Evolutionary conservation across 768 basidiomycete species (phyloP).

Genomic region (Boletus insuetus): DNA sequence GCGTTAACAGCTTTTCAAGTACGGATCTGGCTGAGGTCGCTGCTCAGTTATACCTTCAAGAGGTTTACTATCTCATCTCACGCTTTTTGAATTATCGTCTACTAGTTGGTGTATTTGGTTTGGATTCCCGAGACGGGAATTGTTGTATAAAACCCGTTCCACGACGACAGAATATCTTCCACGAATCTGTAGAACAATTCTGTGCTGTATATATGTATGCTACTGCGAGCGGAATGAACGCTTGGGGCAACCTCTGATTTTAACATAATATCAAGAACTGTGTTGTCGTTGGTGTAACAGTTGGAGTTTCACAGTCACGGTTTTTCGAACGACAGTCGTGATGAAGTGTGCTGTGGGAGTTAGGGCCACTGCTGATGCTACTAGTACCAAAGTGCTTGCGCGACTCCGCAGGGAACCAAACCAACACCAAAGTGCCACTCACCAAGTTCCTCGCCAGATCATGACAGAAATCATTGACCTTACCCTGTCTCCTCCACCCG

Average conservation of each 20-base stretch:
- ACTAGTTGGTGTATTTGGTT: neutral
- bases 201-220: neutral
- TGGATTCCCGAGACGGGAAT: neutral
- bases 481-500: slow-evolving; percentile 28
- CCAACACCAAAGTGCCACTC: too few species aligned
- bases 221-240: too few species aligned
- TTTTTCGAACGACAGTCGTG: too few species aligned
- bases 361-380: too few species aligned
- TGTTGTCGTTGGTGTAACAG: too few species aligned
- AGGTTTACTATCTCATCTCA: slow-evolving; percentile 65
- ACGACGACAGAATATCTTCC: neutral
- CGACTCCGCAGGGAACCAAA: too few species aligned
- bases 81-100: slow-evolving; percentile 37
- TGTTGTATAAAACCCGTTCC: neutral
- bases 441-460: neutral
- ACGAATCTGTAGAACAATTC: neutral
- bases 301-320: too few species aligned
- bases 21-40: neutral
- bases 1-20: slow-evolving; percentile 15
- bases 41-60: slow-evolving; percentile 72
- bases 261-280: too few species aligned
- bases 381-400: too few species aligned
- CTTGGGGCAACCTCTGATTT: too few species aligned
- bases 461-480: slow-evolving; percentile 36
- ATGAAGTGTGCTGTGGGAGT: too few species aligned